These are phyloP conservation scores for Effrenium voratum DNA, from an alignment of 73 alveolate species.

Conservation along the genomic window DNA sequence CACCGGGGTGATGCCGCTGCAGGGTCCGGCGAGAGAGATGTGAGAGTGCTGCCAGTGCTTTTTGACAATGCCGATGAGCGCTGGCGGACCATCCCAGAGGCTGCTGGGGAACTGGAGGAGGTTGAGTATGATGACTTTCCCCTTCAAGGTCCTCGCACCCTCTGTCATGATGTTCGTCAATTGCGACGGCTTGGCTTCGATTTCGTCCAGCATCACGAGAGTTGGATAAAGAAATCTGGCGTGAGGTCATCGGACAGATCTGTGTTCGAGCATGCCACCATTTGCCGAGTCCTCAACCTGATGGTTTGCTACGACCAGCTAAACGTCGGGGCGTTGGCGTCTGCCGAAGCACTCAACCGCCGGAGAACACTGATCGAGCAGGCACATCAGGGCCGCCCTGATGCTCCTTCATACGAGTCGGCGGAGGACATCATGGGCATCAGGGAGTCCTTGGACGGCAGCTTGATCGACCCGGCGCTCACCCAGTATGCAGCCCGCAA, in stretches of 20 bases:
- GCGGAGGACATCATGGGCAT: conserved; percentile 55
- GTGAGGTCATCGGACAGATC: conserved; percentile 15
- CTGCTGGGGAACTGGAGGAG: conserved; percentile 20
- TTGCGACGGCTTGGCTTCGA: conserved; percentile 24
- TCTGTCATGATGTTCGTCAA: conserved; percentile 29
- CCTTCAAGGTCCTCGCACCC: conserved; percentile 20
- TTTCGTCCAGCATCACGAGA: conserved; percentile 30
- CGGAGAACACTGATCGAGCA: conserved; percentile 38
- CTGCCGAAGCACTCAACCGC: conserved; percentile 51
- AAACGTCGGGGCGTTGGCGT: conserved; percentile 23
- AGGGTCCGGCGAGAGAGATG: not conserved
- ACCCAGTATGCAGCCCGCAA: not conserved
- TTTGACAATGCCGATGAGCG: conserved; percentile 57
- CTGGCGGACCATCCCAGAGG: conserved; percentile 36
- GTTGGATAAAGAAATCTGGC: conserved; percentile 26
- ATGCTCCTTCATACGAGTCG: conserved; percentile 48
- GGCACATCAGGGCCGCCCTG: conserved; percentile 61
- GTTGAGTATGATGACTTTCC: conserved; percentile 52
- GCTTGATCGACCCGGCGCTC: conserved; percentile 34
- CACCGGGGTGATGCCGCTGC: not conserved
- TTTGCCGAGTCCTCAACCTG: conserved; percentile 14
- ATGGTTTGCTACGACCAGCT: conserved; percentile 66
- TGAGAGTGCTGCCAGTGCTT: conserved; percentile 24
- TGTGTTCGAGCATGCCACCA: conserved; percentile 19
- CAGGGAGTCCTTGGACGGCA: conserved; percentile 7